Evolutionary conservation across 2,329 filamentous ascomycete genomes (phyloP), one percentile per base, ranked within the genome.

Genomic region (Sclerotinia sclerotiorum): DNA sequence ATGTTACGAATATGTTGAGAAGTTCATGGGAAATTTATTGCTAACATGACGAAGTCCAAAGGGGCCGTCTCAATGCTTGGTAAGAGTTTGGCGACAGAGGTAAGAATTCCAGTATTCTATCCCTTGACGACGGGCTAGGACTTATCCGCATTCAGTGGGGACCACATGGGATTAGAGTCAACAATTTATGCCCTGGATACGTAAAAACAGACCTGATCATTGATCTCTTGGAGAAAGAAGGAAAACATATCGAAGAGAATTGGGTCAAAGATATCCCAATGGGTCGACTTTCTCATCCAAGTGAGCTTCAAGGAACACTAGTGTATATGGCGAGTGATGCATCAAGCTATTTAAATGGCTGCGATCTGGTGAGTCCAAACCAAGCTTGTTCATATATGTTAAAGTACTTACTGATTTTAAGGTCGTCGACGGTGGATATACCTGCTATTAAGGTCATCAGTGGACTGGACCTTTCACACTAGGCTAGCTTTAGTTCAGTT

Each of bases 181-280:
- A 90, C 77, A 89, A 86, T 1, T 81, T 90, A 57, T 89, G 86
- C 57, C 87, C 88, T 0, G 88, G 88, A 73, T 83, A 84, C 69
- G 83, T 84, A 70, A 74, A 75, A 49, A 79, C 78, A 1, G 74
- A 79, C 35, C 70, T 78, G 19, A 77, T 78, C 42, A 76, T 74
- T 21, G 74, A 76, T 49, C 69, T 78, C 17, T 64, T 78, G 54
- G 74, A 75, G 15, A 77, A 79, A 60, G 76, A 80, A 71, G 78
- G 79, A 3, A 76, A 75, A 29, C 76, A 80, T 54, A 76, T 80
- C 13, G 75, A 79, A 63, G 75, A 78, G 7, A 71, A 74, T 39
- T 80, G 79, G 79, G 69, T 78, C 44, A 76, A 77, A 62, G 74
- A 74, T 58, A 78, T 80, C n/a, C 79, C 79, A 1, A 73, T 79